Conservation (phyloP, 2,329 filamentous ascomycete genomes). For the Aspergillus sp. region DNA sequence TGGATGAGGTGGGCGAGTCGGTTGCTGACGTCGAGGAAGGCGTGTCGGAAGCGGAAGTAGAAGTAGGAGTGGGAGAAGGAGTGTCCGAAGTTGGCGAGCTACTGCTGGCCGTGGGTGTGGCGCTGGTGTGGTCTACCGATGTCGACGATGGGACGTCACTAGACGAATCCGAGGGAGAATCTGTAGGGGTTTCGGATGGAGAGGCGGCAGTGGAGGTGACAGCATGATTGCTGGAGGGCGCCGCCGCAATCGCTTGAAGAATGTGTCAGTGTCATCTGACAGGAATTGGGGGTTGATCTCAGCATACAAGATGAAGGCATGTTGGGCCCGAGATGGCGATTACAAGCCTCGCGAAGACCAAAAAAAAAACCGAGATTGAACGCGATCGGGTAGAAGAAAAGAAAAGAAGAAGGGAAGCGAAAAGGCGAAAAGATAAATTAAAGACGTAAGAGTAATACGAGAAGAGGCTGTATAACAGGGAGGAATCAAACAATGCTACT, state of each 20-base stretch:
- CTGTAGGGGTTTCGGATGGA: constrained; percentile 1
- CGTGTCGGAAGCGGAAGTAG: neutral
- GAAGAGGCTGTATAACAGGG: too few species aligned
- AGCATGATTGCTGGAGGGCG: constrained; percentile 5
- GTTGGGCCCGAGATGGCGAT: neutral
- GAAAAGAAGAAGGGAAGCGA: neutral
- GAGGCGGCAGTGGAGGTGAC: constrained; percentile 3
- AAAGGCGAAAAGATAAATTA: neutral
- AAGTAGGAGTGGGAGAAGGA: neutral
- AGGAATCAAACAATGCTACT: too few species aligned
- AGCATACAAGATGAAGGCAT: neutral
- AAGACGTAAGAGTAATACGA: neutral
- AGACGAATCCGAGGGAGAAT: neutral
- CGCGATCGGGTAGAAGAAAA: neutral
- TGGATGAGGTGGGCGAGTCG: constrained; percentile 11
- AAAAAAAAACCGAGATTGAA: too few species aligned
- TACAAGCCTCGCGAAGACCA: too few species aligned
- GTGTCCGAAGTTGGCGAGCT: constrained; percentile 1
- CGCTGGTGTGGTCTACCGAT: neutral
- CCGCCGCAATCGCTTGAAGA: constrained; percentile 1
- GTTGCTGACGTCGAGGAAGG: constrained; percentile 11
- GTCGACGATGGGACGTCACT: too few species aligned
- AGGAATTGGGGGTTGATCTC: too few species aligned
- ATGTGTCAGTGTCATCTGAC: neutral
- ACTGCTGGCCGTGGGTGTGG: constrained; percentile 4